A percentile compares a stretch with the other conserved stretches of the same genome.
These are phyloP conservation scores for Casuarina glauca DNA, from an alignment of 306 rosid species.

Conservation along the genomic window DNA sequence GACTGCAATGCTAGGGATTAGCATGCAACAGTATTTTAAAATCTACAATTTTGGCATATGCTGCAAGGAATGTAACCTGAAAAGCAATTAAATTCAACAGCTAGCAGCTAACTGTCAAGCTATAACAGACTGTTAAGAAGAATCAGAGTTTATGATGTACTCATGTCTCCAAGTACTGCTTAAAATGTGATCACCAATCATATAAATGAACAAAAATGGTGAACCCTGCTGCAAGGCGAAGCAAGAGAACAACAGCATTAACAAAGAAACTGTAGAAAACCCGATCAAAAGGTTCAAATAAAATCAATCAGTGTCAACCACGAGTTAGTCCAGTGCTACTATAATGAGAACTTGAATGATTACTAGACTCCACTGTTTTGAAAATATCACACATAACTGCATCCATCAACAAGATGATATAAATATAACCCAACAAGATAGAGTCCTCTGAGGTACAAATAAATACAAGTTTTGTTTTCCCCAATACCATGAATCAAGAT, in stretches of 20 bases:
- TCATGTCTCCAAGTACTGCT: not conserved
- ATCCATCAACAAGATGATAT: no score
- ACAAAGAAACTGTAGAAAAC: not conserved
- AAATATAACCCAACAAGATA: no score
- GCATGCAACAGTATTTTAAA: slow-evolving; percentile 9
- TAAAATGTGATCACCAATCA: not conserved
- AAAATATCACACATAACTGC: not conserved
- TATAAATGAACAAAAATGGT: not conserved
- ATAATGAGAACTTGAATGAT: not conserved
- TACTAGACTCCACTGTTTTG: not conserved
- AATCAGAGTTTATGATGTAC: not conserved
- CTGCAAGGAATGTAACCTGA: not conserved
- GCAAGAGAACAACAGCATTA: not conserved
- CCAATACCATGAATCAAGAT: no score
- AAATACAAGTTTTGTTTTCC: no score
- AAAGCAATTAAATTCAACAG: not conserved
- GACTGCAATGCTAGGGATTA: slow-evolving; percentile 13
- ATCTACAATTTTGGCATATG: slow-evolving; percentile 4
- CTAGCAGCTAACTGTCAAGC: not conserved
- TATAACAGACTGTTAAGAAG: not conserved
- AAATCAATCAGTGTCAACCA: not conserved
- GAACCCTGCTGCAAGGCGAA: not conserved
- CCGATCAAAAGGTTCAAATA: not conserved
- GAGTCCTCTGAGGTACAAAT: no score
- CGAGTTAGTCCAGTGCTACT: not conserved